These are phyloP conservation scores for Exophiala dermatitidis DNA, from an alignment of 2,329 filamentous ascomycete species.

Conservation along the genomic window DNA sequence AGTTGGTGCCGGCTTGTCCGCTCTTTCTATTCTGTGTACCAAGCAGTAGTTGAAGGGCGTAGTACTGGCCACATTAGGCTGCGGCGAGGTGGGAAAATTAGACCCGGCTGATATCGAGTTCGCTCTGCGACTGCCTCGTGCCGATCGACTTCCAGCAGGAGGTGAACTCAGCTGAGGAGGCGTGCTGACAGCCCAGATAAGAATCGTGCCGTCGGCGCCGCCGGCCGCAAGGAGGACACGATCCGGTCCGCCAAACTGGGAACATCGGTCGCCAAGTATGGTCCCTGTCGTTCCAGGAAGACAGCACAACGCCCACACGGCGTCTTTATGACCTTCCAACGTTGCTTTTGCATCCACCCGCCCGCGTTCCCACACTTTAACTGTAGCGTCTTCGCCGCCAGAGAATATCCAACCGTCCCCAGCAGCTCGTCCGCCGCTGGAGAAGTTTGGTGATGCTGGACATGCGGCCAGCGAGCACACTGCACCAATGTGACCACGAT, in stretches of 20 bases:
- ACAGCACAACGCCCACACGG: slow-evolving; percentile 91
- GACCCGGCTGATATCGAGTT: slow-evolving; percentile 94
- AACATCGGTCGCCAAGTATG: slow-evolving; percentile 67
- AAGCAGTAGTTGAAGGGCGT: slow-evolving; percentile 84
- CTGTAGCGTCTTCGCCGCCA: slow-evolving; percentile 85
- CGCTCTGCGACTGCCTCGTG: slow-evolving; percentile 69
- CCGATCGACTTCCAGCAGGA: slow-evolving; percentile 61
- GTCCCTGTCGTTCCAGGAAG: slow-evolving; percentile 74
- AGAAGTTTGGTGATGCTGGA: slow-evolving; percentile 79
- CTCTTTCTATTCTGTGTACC: slow-evolving; percentile 73
- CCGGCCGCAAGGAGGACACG: slow-evolving; percentile 86
- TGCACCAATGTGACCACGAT: slow-evolving; percentile 84
- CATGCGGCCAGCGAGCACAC: slow-evolving; percentile 83
- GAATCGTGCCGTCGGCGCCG: slow-evolving; percentile 80
- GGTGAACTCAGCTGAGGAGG: slow-evolving; percentile 80
- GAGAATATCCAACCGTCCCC: slow-evolving; percentile 99
- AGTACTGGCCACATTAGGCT: slow-evolving; percentile 75
- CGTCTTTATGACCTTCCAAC: slow-evolving; percentile 87
- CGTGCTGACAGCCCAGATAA: slow-evolving; percentile 89
- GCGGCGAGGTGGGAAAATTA: slow-evolving; percentile 81
- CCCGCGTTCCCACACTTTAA: slow-evolving; percentile 92
- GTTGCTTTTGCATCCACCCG: slow-evolving; percentile 92
- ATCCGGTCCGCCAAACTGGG: slow-evolving; percentile 70
- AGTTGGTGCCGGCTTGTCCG: slow-evolving; percentile 66
- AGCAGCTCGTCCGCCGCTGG: slow-evolving; percentile 75